A percentile compares a stretch with the other conserved stretches of the same genome.
These are phyloP conservation scores for Drechslera avenae DNA, from an alignment of 2,329 filamentous ascomycete species.

Conservation along the genomic window DNA sequence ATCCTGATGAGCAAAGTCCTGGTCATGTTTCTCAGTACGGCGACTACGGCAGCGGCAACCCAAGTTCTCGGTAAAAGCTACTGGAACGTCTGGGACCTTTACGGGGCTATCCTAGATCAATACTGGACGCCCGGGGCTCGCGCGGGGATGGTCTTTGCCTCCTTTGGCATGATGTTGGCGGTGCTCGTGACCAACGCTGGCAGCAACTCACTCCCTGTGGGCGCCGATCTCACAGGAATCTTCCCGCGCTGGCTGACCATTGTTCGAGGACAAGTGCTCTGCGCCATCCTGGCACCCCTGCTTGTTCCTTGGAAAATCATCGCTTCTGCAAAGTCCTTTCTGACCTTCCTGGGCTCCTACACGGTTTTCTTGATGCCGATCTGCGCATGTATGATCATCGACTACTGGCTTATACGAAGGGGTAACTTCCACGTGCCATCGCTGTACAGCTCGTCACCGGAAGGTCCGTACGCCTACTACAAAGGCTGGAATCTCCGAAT, in stretches of 20 bases:
- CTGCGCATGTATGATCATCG: constrained; percentile 27
- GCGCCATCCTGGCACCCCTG: constrained; percentile 21
- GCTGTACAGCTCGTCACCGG: constrained; percentile 14
- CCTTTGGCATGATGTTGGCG: constrained; percentile 31
- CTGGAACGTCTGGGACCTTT: constrained; percentile 33
- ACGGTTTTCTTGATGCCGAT: constrained; percentile 37
- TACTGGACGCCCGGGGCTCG: constrained; percentile 29
- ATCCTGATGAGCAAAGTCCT: constrained; percentile 29
- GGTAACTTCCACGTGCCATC: constrained; percentile 29
- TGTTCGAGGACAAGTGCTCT: constrained; percentile 28
- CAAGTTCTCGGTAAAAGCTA: constrained; percentile 26
- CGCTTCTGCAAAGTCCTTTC: constrained; percentile 25
- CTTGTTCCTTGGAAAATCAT: constrained; percentile 38
- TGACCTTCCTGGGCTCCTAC: constrained; percentile 35
- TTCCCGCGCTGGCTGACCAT: constrained; percentile 36
- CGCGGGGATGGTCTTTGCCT: constrained; percentile 35
- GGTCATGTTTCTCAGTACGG: constrained; percentile 28
- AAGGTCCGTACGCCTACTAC: constrained; percentile 24
- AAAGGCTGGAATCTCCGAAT: constrained; percentile 30
- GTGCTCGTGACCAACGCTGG: constrained; percentile 35
- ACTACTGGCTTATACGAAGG: constrained; percentile 25
- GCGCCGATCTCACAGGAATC: constrained; percentile 33
- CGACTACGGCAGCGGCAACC: constrained; percentile 20
- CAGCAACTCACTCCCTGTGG: constrained; percentile 34
- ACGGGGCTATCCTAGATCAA: constrained; percentile 24